Percentiles rank a stretch among this genome's conserved stretches.
Conservation (phyloP, 192 early-diverging fungal genomes). For the Coemansia sp. region DNA sequence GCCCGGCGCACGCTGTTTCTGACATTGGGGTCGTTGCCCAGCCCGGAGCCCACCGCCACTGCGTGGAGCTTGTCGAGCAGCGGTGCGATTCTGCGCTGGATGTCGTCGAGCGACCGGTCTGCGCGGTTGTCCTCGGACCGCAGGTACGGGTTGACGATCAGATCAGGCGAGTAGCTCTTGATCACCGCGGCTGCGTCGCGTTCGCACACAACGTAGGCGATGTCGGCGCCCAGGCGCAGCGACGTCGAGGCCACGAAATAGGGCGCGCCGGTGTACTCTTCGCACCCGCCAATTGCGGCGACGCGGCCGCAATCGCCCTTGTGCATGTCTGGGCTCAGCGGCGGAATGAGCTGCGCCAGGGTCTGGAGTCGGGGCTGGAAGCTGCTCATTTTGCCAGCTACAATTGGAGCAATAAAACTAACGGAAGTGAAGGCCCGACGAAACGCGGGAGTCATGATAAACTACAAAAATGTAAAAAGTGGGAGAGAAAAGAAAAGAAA, state of each 20-base stretch:
- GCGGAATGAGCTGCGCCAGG: conserved; percentile 43
- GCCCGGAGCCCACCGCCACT: conserved; percentile 86
- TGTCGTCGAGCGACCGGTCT: conserved; percentile 24
- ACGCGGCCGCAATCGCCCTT: conserved; percentile 51
- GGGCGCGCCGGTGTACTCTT: conserved; percentile 86
- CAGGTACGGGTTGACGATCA: conserved; percentile 94
- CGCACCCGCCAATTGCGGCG: conserved; percentile 38
- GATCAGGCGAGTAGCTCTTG: conserved; percentile 79
- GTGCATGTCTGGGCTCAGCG: conserved; percentile 34
- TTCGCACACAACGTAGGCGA: conserved; percentile 86
- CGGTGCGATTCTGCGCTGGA: conserved; percentile 48
- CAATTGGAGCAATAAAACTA: conserved; percentile 40
- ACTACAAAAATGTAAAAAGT: not conserved
- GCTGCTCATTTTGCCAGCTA: conserved; percentile 46
- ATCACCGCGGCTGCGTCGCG: conserved; percentile 71
- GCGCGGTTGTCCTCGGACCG: conserved; percentile 33
- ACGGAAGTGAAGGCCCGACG: conserved; percentile 32
- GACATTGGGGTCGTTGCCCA: conserved; percentile 76
- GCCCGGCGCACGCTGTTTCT: conserved; percentile 61
- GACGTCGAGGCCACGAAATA: conserved; percentile 63
- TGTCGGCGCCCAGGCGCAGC: conserved; percentile 71
- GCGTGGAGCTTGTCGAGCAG: conserved; percentile 76
- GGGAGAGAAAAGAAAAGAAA: not conserved
- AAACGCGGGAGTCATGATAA: conserved; percentile 25
- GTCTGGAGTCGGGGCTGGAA: conserved; percentile 43